Conservation (phyloP, 257 asterid genomes). For the Gynochthodes officinalis region DNA sequence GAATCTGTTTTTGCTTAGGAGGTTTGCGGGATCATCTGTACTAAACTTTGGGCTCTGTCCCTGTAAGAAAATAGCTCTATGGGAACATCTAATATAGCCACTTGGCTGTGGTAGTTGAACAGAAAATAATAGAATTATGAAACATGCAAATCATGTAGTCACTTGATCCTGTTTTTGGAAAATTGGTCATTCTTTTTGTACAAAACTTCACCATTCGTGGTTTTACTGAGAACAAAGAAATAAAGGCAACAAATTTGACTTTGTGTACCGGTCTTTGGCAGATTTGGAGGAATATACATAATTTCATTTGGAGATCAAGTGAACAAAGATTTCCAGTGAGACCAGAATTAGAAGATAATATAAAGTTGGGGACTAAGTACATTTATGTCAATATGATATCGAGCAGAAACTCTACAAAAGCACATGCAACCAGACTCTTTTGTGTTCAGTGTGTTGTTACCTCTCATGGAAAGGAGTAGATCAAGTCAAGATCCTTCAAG, state of each 20-base stretch:
- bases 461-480: background rate
- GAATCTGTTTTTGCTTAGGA: conserved; percentile 9
- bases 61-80: background rate
- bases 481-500: background rate
- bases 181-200: background rate
- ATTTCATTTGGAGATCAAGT: background rate
- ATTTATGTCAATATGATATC: background rate
- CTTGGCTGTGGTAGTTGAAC: background rate
- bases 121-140: background rate
- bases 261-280: background rate
- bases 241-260: background rate
- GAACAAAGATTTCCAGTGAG: background rate
- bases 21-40: too few relatives aligned
- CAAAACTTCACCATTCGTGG: background rate
- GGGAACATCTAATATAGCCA: background rate
- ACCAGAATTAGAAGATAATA: background rate
- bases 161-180: background rate
- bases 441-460: background rate
- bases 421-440: background rate
- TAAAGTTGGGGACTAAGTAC: background rate
- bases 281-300: background rate
- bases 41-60: background rate
- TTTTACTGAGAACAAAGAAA: background rate
- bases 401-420: background rate
- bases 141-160: too few relatives aligned